Base-by-base conservation (phyloP, 2,329 filamentous ascomycete species). In the Cadophora sp. region DNA sequence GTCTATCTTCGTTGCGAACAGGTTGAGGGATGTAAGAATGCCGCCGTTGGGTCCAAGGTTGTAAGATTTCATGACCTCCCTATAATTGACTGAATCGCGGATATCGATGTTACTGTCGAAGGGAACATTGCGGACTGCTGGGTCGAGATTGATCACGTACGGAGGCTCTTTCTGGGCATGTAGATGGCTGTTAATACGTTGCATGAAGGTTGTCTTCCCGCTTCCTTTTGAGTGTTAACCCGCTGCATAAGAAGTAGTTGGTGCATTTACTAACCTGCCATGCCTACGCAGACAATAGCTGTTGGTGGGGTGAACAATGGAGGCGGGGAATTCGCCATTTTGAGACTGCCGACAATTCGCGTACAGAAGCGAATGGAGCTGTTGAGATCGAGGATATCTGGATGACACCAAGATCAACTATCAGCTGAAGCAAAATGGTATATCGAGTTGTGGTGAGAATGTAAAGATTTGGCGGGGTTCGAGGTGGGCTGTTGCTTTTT, bases 171-270 rank as follows among this genome's bases (percentile, higher is more conserved):
- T 88, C 76, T 94, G 87, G 5, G 87, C 87, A 78, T 98, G 95
- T 3, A 99, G 89, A 79, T 99, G 87, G 0, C 95, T 91, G 80
- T 97, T 97, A 77, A 99, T 96, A 76, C 96, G 90, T 79, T 98
- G 95, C 95, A 99, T 98, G 79, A 99, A 99, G 0, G 97, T 99
- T n/a, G 96, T 99, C 84, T 99, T 99, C 77, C 96, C 96, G 19
- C 94, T 97, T 75, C 96, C 91, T 92, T 59, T 62, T 60, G 46
- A 53, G 12, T 24, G 56, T 72, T 34, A 26, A 26, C 62, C 46
- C 37, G 40, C 19, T 50, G 37, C 56, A 56, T 4, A 34, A 22
- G 14, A 56, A 29, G 37, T 24, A 22, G 27, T 4, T 6, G 51
- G 27, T 2, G 60, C 26, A 53, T 16, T 37, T 65, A 66, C 56